phyloP scores from a whole-genome alignment of 495 filamentous ascomycete species.

The Penicillium bialowiezense region DNA sequence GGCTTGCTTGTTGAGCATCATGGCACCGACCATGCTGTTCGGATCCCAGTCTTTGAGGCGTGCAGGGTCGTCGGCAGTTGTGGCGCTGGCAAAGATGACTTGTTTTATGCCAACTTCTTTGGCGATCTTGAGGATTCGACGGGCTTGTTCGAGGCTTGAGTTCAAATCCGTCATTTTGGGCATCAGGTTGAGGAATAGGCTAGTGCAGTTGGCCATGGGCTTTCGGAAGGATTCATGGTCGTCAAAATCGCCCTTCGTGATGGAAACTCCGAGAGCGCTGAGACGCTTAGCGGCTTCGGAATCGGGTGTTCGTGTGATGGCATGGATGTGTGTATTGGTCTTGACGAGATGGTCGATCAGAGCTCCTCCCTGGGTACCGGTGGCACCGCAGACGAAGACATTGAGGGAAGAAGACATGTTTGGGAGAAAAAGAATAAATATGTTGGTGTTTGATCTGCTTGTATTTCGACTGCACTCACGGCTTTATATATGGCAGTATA shows the following conservation, averaged over 20 bases:
- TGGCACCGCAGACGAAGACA: constrained; percentile 47
- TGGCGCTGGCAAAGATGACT: constrained; percentile 22
- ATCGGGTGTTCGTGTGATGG: constrained; percentile 17
- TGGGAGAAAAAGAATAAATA: not conserved
- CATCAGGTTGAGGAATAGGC: constrained; percentile 47
- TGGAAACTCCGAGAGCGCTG: constrained; percentile 35
- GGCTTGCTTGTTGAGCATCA: constrained; percentile 31
- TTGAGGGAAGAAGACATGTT: constrained; percentile 31
- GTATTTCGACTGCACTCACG: no score
- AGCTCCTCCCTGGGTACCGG: constrained; percentile 48
- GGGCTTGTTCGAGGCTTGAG: constrained; percentile 34
- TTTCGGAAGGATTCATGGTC: constrained; percentile 32
- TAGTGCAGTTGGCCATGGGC: constrained; percentile 38
- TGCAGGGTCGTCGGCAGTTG: constrained; percentile 23
- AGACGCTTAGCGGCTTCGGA: not conserved
- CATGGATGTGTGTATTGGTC: constrained; percentile 36
- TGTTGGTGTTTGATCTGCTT: no score
- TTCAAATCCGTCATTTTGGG: constrained; percentile 21
- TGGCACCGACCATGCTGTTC: constrained; percentile 17
- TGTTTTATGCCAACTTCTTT: no score
- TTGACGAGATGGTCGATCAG: constrained; percentile 37
- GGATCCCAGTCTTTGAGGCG: constrained; percentile 24
- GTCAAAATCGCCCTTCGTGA: constrained; percentile 41
- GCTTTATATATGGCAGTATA: no score
- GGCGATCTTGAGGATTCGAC: constrained; percentile 31